These are phyloP conservation scores for Skeletonema menzelii DNA, from an alignment of 108 stramenopile genomes.

Conservation along the genomic window DNA sequence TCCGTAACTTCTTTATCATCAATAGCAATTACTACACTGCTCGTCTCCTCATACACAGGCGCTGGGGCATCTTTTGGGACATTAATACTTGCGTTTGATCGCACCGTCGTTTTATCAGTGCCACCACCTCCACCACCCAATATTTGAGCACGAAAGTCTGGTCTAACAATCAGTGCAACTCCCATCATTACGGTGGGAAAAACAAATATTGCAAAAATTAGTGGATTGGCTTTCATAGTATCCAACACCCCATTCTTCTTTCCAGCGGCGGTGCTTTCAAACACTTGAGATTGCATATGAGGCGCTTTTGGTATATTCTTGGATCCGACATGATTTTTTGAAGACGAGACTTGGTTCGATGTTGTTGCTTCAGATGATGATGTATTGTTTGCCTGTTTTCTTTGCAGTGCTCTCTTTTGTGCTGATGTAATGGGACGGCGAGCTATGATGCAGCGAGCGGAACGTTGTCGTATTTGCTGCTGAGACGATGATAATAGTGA, in stretches of 20 bases:
- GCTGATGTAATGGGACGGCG: neutral
- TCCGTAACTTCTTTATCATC: slow-evolving; percentile 5
- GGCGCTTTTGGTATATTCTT: slow-evolving; percentile 5
- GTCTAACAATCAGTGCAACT: neutral
- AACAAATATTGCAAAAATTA: neutral
- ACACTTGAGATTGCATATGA: neutral
- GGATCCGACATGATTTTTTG: neutral
- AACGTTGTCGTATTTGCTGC: neutral
- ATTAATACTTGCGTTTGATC: neutral
- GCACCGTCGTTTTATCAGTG: neutral
- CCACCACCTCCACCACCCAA: neutral
- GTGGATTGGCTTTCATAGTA: neutral
- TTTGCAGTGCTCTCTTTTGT: neutral
- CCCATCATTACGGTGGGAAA: slow-evolving; percentile 2
- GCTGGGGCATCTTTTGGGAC: neutral
- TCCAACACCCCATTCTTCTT: neutral
- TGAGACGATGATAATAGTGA: neutral
- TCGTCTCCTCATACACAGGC: neutral
- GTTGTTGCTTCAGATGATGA: neutral
- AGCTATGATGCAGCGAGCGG: neutral
- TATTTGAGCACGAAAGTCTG: neutral
- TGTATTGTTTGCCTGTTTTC: neutral
- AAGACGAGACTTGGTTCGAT: neutral
- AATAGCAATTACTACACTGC: neutral
- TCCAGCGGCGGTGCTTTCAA: slow-evolving; percentile 2